phyloP scores from a whole-genome alignment of 208 protist species.

The Leishmania lainsoni region DNA sequence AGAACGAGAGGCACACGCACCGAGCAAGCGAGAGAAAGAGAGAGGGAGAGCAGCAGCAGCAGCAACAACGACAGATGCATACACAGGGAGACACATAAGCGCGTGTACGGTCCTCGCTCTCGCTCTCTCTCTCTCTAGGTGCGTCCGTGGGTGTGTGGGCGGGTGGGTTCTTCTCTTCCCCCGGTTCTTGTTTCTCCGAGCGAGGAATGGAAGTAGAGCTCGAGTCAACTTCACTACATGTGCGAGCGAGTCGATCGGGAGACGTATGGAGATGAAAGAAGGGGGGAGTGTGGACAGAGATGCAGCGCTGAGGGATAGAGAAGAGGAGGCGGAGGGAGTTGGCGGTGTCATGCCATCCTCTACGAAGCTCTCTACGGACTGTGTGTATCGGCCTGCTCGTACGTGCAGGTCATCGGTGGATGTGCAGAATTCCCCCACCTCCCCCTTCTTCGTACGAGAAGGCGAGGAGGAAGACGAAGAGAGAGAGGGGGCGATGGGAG shows the following conservation, averaged over 20 bases:
- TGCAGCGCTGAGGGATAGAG: not conserved
- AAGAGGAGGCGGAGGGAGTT: slow-evolving; percentile 4
- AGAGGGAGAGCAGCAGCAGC: no score
- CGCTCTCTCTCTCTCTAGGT: not conserved
- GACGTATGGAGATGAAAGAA: not conserved
- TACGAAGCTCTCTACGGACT: not conserved
- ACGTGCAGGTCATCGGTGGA: not conserved
- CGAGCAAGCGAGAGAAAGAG: no score
- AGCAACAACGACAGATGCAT: no score
- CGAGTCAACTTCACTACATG: not conserved
- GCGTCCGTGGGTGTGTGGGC: not conserved
- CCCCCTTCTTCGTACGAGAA: not conserved
- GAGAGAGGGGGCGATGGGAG: not conserved
- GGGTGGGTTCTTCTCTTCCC: not conserved
- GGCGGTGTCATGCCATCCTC: slow-evolving; percentile 1
- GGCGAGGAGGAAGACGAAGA: no score
- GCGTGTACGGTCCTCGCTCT: no score
- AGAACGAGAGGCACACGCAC: not conserved
- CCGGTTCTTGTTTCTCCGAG: not conserved
- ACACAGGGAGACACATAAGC: no score
- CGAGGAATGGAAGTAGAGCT: not conserved
- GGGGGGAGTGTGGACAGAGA: not conserved
- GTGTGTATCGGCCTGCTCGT: not conserved
- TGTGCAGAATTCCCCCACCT: not conserved
- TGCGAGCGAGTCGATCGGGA: not conserved